A percentile compares a stretch with the other conserved stretches of the same genome.
Evolutionary conservation across 179 eudicot genomes (phyloP).

Genomic region (Heliamphora pulchella): DNA sequence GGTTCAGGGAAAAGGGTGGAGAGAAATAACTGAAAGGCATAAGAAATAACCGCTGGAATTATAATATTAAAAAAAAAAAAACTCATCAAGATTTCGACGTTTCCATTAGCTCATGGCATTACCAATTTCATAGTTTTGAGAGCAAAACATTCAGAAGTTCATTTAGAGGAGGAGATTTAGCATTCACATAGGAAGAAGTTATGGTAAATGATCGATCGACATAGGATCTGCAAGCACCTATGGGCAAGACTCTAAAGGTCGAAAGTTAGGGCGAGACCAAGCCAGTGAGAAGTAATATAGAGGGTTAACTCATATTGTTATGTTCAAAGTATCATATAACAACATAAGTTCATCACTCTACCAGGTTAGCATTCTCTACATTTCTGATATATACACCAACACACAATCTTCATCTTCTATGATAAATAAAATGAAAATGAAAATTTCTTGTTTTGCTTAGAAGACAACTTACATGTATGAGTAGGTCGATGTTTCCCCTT

Average conservation of each 20-base stretch:
- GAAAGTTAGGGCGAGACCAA: neutral
- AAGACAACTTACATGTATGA: constrained; percentile 10
- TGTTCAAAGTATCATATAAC: too few relatives aligned
- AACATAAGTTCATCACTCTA: too few relatives aligned
- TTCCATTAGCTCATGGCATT: neutral
- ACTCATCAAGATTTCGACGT: neutral
- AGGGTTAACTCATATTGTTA: too few relatives aligned
- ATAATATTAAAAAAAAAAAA: too few relatives aligned
- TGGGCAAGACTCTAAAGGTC: neutral
- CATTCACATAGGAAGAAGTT: neutral
- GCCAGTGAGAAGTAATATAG: too few relatives aligned
- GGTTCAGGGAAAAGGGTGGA: neutral
- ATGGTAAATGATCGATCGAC: too few relatives aligned
- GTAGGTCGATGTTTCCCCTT: neutral
- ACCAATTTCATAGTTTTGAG: neutral
- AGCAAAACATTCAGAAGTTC: neutral
- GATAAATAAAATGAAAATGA: neutral
- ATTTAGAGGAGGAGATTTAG: neutral
- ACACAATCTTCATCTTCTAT: neutral
- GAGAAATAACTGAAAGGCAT: neutral
- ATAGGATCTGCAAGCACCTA: neutral
- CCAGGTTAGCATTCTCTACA: neutral
- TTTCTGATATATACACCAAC: constrained; percentile 10
- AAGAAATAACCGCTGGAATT: neutral
- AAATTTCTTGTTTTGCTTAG: neutral